Evolutionary conservation across 2,329 filamentous ascomycete species (phyloP).

Genomic region (Calycina marina): DNA sequence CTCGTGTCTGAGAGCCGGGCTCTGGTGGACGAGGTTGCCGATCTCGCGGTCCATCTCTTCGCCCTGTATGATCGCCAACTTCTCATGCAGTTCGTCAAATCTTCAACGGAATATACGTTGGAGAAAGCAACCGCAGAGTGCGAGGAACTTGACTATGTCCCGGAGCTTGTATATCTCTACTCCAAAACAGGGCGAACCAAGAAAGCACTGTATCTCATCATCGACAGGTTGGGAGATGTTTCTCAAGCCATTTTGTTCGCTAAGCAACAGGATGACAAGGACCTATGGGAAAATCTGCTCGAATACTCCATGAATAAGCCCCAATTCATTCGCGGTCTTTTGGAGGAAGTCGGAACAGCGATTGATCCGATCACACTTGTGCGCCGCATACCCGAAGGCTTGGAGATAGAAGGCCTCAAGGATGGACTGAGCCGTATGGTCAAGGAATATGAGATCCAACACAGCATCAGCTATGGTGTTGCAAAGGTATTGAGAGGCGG

Average conservation of each 20-base stretch:
- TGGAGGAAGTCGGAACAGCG: constrained; percentile 86
- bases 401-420: constrained; percentile 81
- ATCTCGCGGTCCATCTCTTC: constrained; percentile 76
- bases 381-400: constrained; percentile 75
- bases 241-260: constrained; percentile 87
- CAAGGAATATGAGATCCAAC: constrained; percentile 89
- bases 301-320: constrained; percentile 98
- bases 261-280: constrained; percentile 80
- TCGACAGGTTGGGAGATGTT: constrained; percentile 82
- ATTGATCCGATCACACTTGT: constrained; percentile 89
- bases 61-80: constrained; percentile 67
- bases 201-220: constrained; percentile 80
- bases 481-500: constrained; percentile 78
- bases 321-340: constrained; percentile 76
- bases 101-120: constrained; percentile 77
- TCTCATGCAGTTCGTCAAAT: constrained; percentile 75
- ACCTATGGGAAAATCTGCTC: constrained; percentile 88
- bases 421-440: constrained; percentile 85
- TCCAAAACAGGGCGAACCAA: constrained; percentile 93
- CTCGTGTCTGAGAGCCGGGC: constrained; percentile 44
- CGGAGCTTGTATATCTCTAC: constrained; percentile 89
- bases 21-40: constrained; percentile 74
- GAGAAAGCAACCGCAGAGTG: constrained; percentile 68
- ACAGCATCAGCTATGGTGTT: constrained; percentile 81
- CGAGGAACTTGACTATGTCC: constrained; percentile 65